Evolutionary conservation across 2,329 filamentous ascomycete species (phyloP).

Genomic region (Metarhizium humberi): DNA sequence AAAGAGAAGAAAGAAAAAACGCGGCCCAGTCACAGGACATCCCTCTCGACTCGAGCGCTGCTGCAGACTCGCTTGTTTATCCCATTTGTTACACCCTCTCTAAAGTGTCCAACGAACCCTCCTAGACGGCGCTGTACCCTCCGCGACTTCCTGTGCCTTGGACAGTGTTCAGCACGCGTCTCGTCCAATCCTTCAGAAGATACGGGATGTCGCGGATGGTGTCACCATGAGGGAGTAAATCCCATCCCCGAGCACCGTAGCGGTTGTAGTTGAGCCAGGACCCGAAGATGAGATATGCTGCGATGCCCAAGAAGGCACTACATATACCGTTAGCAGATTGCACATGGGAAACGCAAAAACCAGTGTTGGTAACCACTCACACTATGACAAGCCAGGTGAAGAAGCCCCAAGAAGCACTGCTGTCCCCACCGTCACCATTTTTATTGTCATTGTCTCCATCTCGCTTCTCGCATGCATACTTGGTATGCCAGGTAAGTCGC

Average conservation of each 20-base stretch:
- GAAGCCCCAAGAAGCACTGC: slow-evolving; percentile 70
- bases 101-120: neutral
- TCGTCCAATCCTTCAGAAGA: slow-evolving; percentile 78
- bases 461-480: slow-evolving; percentile 66
- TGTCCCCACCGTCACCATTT: slow-evolving; percentile 32
- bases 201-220: slow-evolving; percentile 88
- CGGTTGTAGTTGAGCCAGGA: slow-evolving; percentile 99
- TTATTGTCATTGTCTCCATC: slow-evolving; percentile 32
- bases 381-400: slow-evolving; percentile 96
- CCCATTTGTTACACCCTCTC: neutral
- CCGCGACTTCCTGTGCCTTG: slow-evolving; percentile 78
- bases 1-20: slow-evolving; percentile 8
- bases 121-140: slow-evolving; percentile 86
- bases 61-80: neutral
- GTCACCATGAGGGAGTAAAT: slow-evolving; percentile 86
- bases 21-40: slow-evolving; percentile 7
- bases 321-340: neutral
- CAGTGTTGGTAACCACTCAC: slow-evolving; percentile 42
- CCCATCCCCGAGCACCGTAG: slow-evolving; percentile 91
- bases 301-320: slow-evolving; percentile 75
- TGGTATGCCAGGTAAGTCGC: slow-evolving; percentile 75
- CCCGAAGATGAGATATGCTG: slow-evolving; percentile 91
- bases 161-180: slow-evolving; percentile 71
- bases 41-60: neutral
- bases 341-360: no score